Conservation (phyloP, 78 protist species). For the Pelomyxa schiedti region DNA sequence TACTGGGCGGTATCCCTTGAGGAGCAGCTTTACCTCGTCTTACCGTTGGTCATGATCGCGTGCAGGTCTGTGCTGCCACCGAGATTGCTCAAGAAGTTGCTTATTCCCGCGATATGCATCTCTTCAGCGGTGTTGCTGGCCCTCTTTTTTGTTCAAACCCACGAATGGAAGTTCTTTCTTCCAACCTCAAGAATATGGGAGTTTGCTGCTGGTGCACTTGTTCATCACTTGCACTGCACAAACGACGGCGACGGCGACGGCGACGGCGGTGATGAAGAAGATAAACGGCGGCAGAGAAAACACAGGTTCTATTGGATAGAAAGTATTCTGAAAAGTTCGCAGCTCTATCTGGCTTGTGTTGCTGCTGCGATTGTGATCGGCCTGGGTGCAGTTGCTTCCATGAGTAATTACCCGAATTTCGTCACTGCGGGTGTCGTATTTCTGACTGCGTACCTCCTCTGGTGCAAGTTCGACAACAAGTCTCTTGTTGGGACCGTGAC, state of each 20-base stretch:
- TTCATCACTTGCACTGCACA: neutral
- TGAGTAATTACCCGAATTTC: neutral
- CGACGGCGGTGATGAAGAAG: too few relatives aligned
- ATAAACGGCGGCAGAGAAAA: too few relatives aligned
- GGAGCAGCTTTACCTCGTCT: neutral
- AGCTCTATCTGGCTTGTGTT: neutral
- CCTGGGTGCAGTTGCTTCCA: neutral
- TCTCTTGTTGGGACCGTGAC: too few relatives aligned
- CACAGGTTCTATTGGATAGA: too few relatives aligned
- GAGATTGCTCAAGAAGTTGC: neutral
- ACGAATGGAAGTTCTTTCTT: neutral
- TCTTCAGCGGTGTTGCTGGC: neutral
- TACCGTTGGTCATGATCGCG: neutral
- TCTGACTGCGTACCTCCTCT: neutral
- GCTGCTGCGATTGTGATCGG: neutral
- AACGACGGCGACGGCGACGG: too few relatives aligned
- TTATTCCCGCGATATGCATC: neutral
- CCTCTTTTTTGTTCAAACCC: neutral
- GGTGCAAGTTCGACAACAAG: neutral
- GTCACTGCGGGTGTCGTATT: neutral
- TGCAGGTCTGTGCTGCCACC: neutral
- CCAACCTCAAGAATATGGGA: neutral
- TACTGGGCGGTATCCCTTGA: neutral
- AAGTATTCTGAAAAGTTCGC: too few relatives aligned
- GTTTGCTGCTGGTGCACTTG: neutral